Evolutionary conservation across 2,329 filamentous ascomycete species (phyloP), one percentile per base, ranked within the genome.

Genomic region (Sordariomycetes sp.): DNA sequence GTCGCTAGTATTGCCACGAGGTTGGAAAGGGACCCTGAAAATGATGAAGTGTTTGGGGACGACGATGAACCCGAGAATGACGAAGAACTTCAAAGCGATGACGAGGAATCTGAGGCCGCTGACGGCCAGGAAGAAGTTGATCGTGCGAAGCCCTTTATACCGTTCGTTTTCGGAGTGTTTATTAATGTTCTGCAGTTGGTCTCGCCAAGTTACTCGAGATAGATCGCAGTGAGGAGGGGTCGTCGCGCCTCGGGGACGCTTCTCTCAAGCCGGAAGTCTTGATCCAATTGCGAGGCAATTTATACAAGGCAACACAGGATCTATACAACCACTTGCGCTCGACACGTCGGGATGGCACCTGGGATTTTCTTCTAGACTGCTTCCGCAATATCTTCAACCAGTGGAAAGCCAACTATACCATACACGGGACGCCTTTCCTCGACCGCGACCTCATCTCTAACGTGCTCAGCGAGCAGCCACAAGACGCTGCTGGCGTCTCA

Each of bases 361-460:
- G 55, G 55, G 12, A 24, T 28, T 34, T n/a, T 39, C 20, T 52
- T 10, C 55, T 56, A 2, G 28, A 52, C 22, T 22, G 45, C 12
- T 56, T 51, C 15, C 55, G 45, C 20, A 22, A 22, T 20, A 20
- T 13, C 45, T 60, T 64, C 22, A 58, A 68, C 10, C 50, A 59
- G 17, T 62, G 67, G 34, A 69, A 66, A 48, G 61, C 62, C 8
- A 69, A 70, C 57, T 59, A 60, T 32, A 59, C 58, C 34, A 61
- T 66, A 34, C 64, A 65, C 7, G 59, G 62, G 5, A 59, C 57
- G 2, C 62, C 63, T 0, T 67, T 72, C 52, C 63, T 73, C 25
- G 63, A 71, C 60, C 62, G 64, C 54, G 17, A 54, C 0, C 60
- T 60, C 55, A 22, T 66, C 10, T 34, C 58, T 6, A 55, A 7